These are phyloP conservation scores for Tetracladium setigerum DNA, from an alignment of 495 filamentous ascomycete genomes.

Conservation along the genomic window DNA sequence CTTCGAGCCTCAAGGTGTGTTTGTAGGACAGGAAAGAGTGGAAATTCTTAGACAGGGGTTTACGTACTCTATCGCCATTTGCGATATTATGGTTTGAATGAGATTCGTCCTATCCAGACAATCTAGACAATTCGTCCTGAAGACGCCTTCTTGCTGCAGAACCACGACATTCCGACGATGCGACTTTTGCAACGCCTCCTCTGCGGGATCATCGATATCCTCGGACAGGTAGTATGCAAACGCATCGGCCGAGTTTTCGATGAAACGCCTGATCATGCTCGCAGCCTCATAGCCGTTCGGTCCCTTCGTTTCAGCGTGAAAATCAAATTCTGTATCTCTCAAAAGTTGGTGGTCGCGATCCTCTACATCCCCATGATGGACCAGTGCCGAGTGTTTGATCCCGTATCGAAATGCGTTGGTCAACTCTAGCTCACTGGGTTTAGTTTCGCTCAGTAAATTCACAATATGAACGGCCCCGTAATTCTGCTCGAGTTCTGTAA, in stretches of 20 bases:
- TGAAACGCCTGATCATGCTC: conserved; percentile 62
- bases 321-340: conserved; percentile 80
- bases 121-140: conserved; percentile 93
- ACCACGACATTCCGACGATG: conserved; percentile 55
- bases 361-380: conserved; percentile 33
- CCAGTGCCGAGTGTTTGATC: conserved; percentile 60
- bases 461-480: conserved; percentile 89
- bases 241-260: conserved; percentile 67
- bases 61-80: conserved; percentile 89
- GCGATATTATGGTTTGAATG: conserved; percentile 89
- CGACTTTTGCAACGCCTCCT: conserved; percentile 23
- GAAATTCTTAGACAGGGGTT: too few relatives aligned
- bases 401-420: conserved; percentile 72
- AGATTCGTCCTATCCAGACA: conserved; percentile 95
- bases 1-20: too few relatives aligned
- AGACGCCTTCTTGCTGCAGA: conserved; percentile 87
- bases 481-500: conserved; percentile 68
- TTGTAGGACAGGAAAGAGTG: conserved; percentile 60
- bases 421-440: conserved; percentile 74
- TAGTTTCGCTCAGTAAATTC: conserved; percentile 84
- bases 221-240: conserved; percentile 91
- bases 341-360: conserved; percentile 63
- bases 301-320: conserved; percentile 87
- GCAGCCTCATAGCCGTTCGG: conserved; percentile 84
- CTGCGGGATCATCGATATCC: conserved; percentile 43